A percentile compares a stretch with the other conserved stretches of the same genome.
Conservation (phyloP, 2,329 filamentous ascomycete genomes). For the Penicillium verrucosum region DNA sequence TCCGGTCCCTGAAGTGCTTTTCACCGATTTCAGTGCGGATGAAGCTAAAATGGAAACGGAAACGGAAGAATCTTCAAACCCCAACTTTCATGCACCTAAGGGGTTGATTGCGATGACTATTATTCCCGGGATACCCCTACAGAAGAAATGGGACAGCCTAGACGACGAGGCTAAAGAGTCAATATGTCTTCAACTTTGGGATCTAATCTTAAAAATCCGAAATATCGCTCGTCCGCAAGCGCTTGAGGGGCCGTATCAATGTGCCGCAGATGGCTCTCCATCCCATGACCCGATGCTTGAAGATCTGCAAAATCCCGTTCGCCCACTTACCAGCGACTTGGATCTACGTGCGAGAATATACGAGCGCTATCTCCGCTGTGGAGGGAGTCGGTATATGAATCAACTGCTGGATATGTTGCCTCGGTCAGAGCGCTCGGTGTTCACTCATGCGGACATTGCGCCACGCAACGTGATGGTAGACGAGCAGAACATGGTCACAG, state of each 20-base stretch:
- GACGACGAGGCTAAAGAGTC: conserved; percentile 20
- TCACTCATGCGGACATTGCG: conserved; percentile 36
- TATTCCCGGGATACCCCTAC: conserved; percentile 16
- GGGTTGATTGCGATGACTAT: conserved; percentile 12
- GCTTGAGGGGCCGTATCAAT: conserved; percentile 20
- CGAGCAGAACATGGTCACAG: conserved; percentile 21
- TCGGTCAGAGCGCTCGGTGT: conserved; percentile 23
- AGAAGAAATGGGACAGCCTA: conserved; percentile 17
- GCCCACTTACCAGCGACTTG: conserved; percentile 20
- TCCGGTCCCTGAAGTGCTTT: too few species aligned
- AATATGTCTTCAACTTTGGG: conserved; percentile 22
- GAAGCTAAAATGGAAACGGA: too few species aligned
- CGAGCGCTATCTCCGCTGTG: conserved; percentile 25
- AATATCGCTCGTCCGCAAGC: conserved; percentile 9
- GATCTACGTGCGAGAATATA: conserved; percentile 24
- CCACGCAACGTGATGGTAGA: conserved; percentile 35
- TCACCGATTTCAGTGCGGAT: too few species aligned
- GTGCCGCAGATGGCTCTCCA: conserved; percentile 23
- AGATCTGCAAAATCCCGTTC: conserved; percentile 21
- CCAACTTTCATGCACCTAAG: too few species aligned
- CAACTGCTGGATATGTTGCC: conserved; percentile 25
- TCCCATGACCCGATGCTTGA: conserved; percentile 21
- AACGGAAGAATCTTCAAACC: too few species aligned
- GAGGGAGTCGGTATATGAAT: conserved; percentile 19
- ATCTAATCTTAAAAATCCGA: conserved; percentile 15